Percentiles rank a stretch among this genome's conserved stretches.
Conservation (phyloP, 164 flowering plant species). For the Cinnamomum micranthum region DNA sequence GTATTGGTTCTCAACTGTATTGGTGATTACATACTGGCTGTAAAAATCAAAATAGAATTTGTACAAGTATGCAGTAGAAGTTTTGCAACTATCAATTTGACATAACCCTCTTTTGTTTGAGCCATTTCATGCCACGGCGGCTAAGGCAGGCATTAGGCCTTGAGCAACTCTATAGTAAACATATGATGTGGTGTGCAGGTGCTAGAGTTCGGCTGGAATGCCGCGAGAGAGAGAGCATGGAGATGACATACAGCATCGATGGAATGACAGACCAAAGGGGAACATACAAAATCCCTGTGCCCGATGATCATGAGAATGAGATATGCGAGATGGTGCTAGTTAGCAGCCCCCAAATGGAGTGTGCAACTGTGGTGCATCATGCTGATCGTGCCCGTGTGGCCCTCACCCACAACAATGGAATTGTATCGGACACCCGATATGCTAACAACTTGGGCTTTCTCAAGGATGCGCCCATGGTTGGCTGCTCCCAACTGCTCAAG, state of each 20-base stretch:
- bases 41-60: too few relatives aligned
- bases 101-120: too few relatives aligned
- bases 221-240: conserved; percentile 34
- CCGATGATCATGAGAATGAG: conserved; percentile 44
- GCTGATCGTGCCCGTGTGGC: conserved; percentile 65
- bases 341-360: conserved; percentile 47
- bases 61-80: too few relatives aligned
- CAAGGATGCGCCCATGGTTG: conserved; percentile 32
- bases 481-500: conserved; percentile 45
- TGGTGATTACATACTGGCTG: too few relatives aligned
- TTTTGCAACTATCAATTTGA: too few relatives aligned
- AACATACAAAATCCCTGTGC: conserved; percentile 38
- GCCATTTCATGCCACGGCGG: too few relatives aligned
- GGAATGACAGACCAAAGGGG: conserved; percentile 49
- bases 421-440: conserved; percentile 36
- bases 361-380: conserved; percentile 31
- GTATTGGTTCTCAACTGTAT: too few relatives aligned
- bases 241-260: conserved; percentile 31
- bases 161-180: too few relatives aligned
- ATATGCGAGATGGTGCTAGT: conserved; percentile 50
- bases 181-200: conserved; percentile 23
- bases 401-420: conserved; percentile 61
- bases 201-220: conserved; percentile 63
- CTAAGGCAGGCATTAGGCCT: too few relatives aligned
- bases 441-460: conserved; percentile 64